Evolutionary conservation across 2,329 filamentous ascomycete genomes (phyloP).

Genomic region (Exophiala xenobiotica): DNA sequence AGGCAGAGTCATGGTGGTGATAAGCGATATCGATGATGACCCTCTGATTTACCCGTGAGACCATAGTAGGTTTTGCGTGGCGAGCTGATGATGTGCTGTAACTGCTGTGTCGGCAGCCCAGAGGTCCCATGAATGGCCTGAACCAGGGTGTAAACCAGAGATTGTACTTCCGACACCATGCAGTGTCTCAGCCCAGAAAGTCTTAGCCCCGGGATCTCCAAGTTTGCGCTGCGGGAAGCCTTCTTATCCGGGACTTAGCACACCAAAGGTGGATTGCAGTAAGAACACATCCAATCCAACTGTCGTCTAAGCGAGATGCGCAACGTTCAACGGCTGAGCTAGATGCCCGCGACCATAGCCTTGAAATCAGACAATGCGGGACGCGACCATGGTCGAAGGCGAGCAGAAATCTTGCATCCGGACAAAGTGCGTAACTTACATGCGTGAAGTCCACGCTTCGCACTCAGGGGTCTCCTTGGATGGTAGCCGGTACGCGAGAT

Average conservation of each 20-base stretch:
- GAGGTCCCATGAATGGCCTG: constrained; percentile 18
- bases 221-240: constrained; percentile 15
- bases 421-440: constrained; percentile 16
- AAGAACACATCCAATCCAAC: constrained; percentile 18
- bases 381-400: constrained; percentile 16
- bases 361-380: constrained; percentile 15
- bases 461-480: constrained; percentile 11
- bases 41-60: constrained; percentile 17
- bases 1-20: constrained; percentile 17
- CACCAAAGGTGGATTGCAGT: constrained; percentile 13
- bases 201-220: constrained; percentile 14
- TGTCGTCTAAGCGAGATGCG: constrained; percentile 15
- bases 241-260: constrained; percentile 12
- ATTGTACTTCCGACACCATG: too few species aligned
- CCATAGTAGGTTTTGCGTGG: constrained; percentile 18
- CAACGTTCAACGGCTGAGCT: constrained; percentile 15
- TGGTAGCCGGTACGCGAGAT: constrained; percentile 10
- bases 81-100: constrained; percentile 27
- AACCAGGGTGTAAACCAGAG: too few species aligned
- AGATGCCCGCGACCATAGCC: too few species aligned
- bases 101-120: constrained; percentile 21
- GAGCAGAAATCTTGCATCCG: constrained; percentile 13
- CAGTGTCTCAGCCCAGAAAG: constrained; percentile 20
- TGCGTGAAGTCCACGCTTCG: constrained; percentile 14
- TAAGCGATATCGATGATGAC: constrained; percentile 16